These are phyloP conservation scores for Cladophialophora exuberans DNA, from an alignment of 2,329 filamentous ascomycete species.

Conservation along the genomic window DNA sequence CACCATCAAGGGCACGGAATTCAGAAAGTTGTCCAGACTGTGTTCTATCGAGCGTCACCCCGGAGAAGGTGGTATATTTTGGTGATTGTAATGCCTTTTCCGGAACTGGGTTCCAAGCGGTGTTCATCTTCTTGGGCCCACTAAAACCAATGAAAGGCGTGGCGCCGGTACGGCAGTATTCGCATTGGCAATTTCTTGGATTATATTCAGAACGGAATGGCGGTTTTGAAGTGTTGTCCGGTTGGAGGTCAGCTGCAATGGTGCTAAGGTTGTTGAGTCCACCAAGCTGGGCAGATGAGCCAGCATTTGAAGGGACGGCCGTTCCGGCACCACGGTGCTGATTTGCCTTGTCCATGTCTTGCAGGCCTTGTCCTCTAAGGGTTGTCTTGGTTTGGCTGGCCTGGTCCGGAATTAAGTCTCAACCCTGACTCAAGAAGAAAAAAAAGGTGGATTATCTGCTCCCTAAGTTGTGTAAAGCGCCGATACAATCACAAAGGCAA, in stretches of 20 bases:
- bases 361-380: conserved; percentile 1
- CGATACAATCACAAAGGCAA: background rate
- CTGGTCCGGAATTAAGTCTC: conserved; percentile 4
- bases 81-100: conserved; percentile 2
- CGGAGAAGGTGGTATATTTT: conserved; percentile 2
- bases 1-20: conserved; percentile 5
- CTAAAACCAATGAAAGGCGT: background rate
- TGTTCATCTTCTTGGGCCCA: background rate
- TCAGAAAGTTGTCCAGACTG: conserved; percentile 7
- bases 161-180: background rate
- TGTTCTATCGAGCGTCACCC: conserved; percentile 14
- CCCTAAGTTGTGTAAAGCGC: too few relatives aligned
- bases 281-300: too few relatives aligned
- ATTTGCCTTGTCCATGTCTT: conserved; percentile 11
- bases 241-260: background rate
- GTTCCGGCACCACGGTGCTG: background rate
- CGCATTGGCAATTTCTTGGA: background rate
- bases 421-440: conserved; percentile 10
- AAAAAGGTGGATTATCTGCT: background rate
- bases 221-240: background rate
- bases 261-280: background rate
- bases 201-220: too few relatives aligned
- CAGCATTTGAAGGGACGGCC: conserved; percentile 1
- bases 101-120: background rate
- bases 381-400: conserved; percentile 1